These are phyloP conservation scores for Aegilops longissima DNA, from an alignment of 176 grass and related monocot genomes.

Conservation along the genomic window DNA sequence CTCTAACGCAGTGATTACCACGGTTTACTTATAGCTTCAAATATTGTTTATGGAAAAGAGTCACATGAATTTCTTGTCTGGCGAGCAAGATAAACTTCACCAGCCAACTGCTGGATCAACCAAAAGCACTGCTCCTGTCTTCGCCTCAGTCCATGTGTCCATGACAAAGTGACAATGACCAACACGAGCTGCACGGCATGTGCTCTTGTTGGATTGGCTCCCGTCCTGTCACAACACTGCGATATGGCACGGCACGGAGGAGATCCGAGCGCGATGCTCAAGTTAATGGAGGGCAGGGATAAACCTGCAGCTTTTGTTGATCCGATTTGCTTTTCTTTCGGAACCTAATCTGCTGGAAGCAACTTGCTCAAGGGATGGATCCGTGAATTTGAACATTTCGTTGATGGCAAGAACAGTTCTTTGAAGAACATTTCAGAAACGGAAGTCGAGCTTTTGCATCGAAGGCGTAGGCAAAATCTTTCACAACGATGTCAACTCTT, in stretches of 20 bases:
- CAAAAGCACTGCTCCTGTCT: neutral
- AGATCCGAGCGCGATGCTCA: neutral
- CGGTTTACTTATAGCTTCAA: no score
- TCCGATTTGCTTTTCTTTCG: neutral
- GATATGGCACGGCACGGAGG: neutral
- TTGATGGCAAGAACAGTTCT: no score
- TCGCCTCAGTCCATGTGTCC: neutral
- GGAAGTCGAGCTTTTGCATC: neutral
- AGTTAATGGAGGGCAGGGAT: neutral
- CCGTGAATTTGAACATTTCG: neutral
- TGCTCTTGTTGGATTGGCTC: neutral
- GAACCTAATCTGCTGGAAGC: no score
- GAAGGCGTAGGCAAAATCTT: neutral
- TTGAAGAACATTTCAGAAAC: neutral
- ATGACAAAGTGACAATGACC: neutral
- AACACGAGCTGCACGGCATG: neutral
- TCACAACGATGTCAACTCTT: neutral
- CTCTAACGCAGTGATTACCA: no score
- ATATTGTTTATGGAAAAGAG: neutral
- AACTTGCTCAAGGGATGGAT: no score
- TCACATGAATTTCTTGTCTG: neutral
- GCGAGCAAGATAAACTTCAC: neutral
- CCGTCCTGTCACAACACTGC: neutral
- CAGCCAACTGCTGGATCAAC: neutral
- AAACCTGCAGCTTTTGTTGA: neutral